Evolutionary conservation across 306 rosid genomes (phyloP).

Genomic region (Dryas octopetala): DNA sequence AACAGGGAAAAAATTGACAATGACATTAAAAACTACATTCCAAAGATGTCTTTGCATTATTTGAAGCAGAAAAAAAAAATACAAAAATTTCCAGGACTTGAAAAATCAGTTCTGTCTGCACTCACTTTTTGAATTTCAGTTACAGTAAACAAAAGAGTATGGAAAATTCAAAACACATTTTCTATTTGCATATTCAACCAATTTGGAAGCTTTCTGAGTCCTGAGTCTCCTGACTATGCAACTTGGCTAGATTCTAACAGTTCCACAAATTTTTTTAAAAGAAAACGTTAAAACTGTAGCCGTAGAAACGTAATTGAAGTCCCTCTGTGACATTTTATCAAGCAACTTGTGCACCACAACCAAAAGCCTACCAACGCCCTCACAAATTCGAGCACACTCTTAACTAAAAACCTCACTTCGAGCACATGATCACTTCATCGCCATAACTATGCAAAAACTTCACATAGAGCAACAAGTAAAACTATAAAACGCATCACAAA

Average conservation of each 20-base stretch:
- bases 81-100: background rate
- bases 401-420: background rate
- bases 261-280: background rate
- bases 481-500: background rate
- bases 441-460: background rate
- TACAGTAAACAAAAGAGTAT: background rate
- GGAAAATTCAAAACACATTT: too few species aligned
- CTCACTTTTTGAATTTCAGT: background rate
- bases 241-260: too few species aligned
- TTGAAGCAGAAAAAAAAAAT: background rate
- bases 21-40: too few species aligned
- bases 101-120: background rate
- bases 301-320: background rate
- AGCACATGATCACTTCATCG: slow-evolving; percentile 5
- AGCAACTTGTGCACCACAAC: slow-evolving; percentile 27
- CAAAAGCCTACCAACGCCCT: background rate
- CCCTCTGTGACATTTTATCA: slow-evolving; percentile 38
- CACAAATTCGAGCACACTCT: background rate
- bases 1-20: background rate
- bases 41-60: too few species aligned
- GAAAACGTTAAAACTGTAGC: background rate
- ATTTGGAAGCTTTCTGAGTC: background rate
- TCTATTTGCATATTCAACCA: background rate
- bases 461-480: background rate
- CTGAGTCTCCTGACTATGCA: too few species aligned